Base-by-base conservation (phyloP, 2,329 filamentous ascomycete species). In the Cladosporium sp. region DNA sequence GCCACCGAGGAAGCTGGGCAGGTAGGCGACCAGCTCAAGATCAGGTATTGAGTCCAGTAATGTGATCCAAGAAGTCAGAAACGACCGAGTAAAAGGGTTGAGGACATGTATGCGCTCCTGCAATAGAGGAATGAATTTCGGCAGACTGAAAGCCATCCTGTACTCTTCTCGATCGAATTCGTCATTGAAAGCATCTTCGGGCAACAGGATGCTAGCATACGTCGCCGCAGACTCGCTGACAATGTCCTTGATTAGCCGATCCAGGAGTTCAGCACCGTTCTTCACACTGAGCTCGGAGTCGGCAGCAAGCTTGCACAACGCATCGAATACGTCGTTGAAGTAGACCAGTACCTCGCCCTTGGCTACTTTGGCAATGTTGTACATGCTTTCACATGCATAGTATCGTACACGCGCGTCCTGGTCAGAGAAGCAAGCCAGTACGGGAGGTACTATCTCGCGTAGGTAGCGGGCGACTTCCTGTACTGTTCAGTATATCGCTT, bases 381-480 rank as follows among this genome's bases (percentile, higher is more conserved):
- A 99, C 95, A 99, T 99, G 78, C 93, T 96, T 82, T 99, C 95
- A 80, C 95, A 99, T 28, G 95, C 95, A 80, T 99, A 99, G 79
- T 99, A 99, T 69, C 95, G 88, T 35, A 98, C 95, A 66, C 95
- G 88, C 31, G 95, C 93, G 89, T 99, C 95, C 82, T 98, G 95
- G 72, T 99, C 96, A 66, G 91, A 92, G 79, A 99, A 99, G 82
- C 96, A 99, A 62, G 95, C 95, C 55, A 99, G 85, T 5, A 99
- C 95, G 3, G 96, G 96, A 55, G 94, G 94, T 0, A 99, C 94
- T 72, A 99, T 98, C 72, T 93, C 90, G 75, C 93, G 89, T 60
- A 99, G 85, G 77, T 98, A 97, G 67, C 89, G 89, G 35, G 95
- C 93, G 65, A 99, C 88, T 78, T 97, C 94, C 89, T 97, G 79